Evolutionary conservation across 495 filamentous ascomycete genomes (phyloP).

Genomic region (Cetradonia linearis): DNA sequence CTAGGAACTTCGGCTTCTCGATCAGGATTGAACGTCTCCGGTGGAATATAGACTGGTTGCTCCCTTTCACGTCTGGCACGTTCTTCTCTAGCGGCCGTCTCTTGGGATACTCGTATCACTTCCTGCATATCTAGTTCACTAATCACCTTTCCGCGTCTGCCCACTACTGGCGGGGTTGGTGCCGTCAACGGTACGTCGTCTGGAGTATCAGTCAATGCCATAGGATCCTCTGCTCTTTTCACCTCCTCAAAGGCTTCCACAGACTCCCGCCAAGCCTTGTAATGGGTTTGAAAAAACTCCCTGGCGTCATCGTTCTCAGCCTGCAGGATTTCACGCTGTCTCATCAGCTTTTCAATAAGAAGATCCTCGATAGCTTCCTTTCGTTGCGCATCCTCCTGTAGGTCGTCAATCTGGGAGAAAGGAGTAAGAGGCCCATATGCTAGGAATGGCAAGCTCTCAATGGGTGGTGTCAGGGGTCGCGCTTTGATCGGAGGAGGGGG

Average conservation of each 20-base stretch:
- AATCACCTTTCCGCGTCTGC: slow-evolving; percentile 49
- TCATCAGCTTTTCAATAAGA: slow-evolving; percentile 32
- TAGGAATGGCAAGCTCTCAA: slow-evolving; percentile 42
- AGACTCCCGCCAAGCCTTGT: slow-evolving; percentile 39
- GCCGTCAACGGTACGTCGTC: slow-evolving; percentile 30
- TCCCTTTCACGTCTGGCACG: slow-evolving; percentile 58
- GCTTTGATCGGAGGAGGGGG: slow-evolving; percentile 2
- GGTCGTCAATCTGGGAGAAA: slow-evolving; percentile 40
- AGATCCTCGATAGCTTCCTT: slow-evolving; percentile 32
- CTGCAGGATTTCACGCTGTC: slow-evolving; percentile 35
- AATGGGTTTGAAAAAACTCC: slow-evolving; percentile 36
- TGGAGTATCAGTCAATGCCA: slow-evolving; percentile 40
- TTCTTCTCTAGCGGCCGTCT: slow-evolving; percentile 58
- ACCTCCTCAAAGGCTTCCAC: slow-evolving; percentile 52
- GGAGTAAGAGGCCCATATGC: slow-evolving; percentile 39
- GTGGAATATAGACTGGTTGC: slow-evolving; percentile 48
- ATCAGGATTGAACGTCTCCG: slow-evolving; percentile 47
- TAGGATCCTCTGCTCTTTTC: slow-evolving; percentile 46
- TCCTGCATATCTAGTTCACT: slow-evolving; percentile 70
- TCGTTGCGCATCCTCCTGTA: slow-evolving; percentile 34
- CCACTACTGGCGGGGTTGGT: slow-evolving; percentile 33
- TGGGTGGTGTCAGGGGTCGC: slow-evolving; percentile 24
- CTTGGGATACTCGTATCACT: slow-evolving; percentile 65
- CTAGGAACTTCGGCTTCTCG: slow-evolving; percentile 79
- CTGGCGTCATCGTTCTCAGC: slow-evolving; percentile 35